Conservation (phyloP, 2,329 filamentous ascomycete genomes). For the Fusarium verticillioides region DNA sequence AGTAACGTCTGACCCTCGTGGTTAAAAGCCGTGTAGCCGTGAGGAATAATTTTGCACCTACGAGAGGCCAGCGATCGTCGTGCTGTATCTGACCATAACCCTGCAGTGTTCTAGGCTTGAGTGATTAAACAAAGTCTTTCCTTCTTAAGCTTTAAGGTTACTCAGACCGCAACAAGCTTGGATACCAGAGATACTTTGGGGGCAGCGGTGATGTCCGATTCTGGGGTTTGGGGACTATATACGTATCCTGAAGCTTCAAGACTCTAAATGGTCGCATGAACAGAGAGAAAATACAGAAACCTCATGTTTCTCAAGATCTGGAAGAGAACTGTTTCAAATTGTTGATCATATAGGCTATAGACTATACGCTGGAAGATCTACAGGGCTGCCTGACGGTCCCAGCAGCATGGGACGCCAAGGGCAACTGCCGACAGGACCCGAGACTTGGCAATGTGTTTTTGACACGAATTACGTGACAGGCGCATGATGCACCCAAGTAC, state of each 20-base stretch:
- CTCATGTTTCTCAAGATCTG: neutral
- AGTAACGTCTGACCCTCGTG: neutral
- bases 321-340: neutral
- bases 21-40: neutral
- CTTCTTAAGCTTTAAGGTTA: neutral
- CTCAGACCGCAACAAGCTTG: neutral
- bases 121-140: neutral
- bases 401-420: neutral
- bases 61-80: neutral
- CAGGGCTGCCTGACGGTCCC: neutral
- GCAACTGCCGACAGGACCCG: neutral
- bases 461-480: neutral
- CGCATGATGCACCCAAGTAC: neutral
- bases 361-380: neutral
- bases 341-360: neutral
- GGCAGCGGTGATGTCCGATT: neutral
- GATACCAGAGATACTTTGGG: neutral
- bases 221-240: neutral
- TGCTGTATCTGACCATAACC: neutral
- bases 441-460: neutral
- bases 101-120: neutral
- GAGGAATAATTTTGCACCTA: conserved; percentile 14
- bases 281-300: accelerated
- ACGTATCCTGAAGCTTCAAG: too few relatives aligned
- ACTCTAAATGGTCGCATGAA: too few relatives aligned